phyloP scores from a whole-genome alignment of 768 basidiomycete species.

The Tephrocybe sp. region DNA sequence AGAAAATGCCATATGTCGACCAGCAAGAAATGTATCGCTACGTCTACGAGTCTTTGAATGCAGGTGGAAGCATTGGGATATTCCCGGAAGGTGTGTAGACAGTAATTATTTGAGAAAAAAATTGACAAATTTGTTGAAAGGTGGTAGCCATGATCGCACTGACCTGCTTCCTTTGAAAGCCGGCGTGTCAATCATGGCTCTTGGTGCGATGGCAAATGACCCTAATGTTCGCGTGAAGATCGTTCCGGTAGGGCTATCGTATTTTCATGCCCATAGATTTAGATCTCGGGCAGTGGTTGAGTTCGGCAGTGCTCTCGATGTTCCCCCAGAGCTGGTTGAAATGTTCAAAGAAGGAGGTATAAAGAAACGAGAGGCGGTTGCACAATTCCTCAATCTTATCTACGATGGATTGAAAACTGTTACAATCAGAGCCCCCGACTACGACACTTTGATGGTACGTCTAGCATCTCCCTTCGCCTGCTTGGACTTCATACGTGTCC shows the following conservation, averaged over 20 bases:
- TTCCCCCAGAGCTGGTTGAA: slow-evolving; percentile 84
- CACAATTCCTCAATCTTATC: slow-evolving; percentile 84
- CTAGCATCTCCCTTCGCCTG: not conserved
- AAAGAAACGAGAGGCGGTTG: slow-evolving; percentile 87
- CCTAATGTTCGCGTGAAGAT: slow-evolving; percentile 86
- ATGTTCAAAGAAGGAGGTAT: slow-evolving; percentile 90
- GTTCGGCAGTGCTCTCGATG: slow-evolving; percentile 88
- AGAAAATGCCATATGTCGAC: slow-evolving; percentile 84
- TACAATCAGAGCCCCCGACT: slow-evolving; percentile 93
- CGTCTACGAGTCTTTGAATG: slow-evolving; percentile 83
- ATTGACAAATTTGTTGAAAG: slow-evolving; percentile 36
- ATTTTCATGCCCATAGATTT: slow-evolving; percentile 82
- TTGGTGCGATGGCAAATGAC: slow-evolving; percentile 95
- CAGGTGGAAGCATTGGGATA: slow-evolving; percentile 91
- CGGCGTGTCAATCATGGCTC: slow-evolving; percentile 95
- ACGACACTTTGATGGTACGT: slow-evolving; percentile 93
- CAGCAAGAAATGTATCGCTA: slow-evolving; percentile 93
- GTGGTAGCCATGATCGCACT: slow-evolving; percentile 96
- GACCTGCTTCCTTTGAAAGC: slow-evolving; percentile 96
- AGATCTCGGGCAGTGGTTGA: slow-evolving; percentile 97
- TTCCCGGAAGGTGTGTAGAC: slow-evolving; percentile 85
- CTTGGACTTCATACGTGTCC: slow-evolving; percentile 1
- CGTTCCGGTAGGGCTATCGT: slow-evolving; percentile 78
- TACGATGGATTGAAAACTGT: slow-evolving; percentile 95
- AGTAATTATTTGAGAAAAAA: not conserved